Percentiles rank a stretch among this genome's conserved stretches.
Conservation (phyloP, 2,329 filamentous ascomycete genomes). For the Penicillium expansum region DNA sequence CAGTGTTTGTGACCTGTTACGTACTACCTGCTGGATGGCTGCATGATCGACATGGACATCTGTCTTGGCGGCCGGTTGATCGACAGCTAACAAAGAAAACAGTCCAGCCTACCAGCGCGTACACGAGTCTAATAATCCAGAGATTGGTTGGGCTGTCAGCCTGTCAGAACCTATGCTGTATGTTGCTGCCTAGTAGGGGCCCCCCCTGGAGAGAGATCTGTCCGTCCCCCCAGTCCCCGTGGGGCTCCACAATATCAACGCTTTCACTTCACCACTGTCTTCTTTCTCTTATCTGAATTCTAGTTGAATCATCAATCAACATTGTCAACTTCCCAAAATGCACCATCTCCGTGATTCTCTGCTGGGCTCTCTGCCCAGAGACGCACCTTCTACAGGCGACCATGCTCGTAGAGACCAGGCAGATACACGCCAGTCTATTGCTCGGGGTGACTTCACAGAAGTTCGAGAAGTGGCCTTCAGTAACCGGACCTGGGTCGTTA, state of each 20-base stretch:
- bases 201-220: background rate
- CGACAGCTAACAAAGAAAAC: too few species aligned
- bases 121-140: constrained; percentile 1
- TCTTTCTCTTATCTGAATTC: background rate
- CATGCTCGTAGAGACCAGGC: background rate
- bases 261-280: background rate
- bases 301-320: background rate
- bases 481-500: constrained; percentile 17
- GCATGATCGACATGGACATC: constrained; percentile 3
- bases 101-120: too few species aligned
- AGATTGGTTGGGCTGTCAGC: background rate
- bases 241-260: background rate
- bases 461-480: constrained; percentile 10
- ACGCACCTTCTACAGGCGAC: background rate
- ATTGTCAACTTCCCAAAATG: constrained; percentile 3
- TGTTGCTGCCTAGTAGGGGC: background rate
- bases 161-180: background rate
- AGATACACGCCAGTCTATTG: background rate
- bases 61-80: background rate
- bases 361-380: constrained; percentile 14
- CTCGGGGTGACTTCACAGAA: constrained; percentile 6
- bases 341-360: constrained; percentile 15
- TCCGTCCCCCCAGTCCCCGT: background rate
- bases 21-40: background rate
- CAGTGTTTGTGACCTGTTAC: constrained; percentile 1